phyloP scores from a whole-genome alignment of 2,329 filamentous ascomycete genomes.

The Arthrobotrys entomopaga region DNA sequence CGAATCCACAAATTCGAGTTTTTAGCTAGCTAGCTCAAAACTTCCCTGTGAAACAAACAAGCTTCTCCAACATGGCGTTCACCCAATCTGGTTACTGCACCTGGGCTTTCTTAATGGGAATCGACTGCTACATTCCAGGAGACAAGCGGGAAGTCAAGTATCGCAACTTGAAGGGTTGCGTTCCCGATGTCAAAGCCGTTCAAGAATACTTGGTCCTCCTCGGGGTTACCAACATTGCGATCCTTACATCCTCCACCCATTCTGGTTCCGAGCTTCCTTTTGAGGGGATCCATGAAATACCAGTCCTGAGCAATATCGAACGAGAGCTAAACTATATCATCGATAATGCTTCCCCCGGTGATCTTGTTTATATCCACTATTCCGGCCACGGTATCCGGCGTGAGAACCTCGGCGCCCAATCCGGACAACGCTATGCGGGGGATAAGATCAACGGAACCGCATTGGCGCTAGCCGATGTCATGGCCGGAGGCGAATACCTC shows the following conservation, averaged over 20 bases:
- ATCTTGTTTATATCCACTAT: conserved; percentile 34
- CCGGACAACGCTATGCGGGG: not conserved
- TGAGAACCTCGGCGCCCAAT: not conserved
- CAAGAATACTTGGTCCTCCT: not conserved
- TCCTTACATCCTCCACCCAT: conserved; percentile 3
- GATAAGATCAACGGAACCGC: conserved; percentile 24
- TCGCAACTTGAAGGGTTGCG: conserved; percentile 22
- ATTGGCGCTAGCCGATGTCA: conserved; percentile 43
- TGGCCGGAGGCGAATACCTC: conserved; percentile 35
- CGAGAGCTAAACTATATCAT: conserved; percentile 14
- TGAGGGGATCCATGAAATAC: conserved; percentile 2
- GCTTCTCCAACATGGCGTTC: not conserved
- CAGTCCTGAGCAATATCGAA: conserved; percentile 7
- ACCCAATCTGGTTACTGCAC: not conserved
- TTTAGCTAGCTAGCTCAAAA: no score
- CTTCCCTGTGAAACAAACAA: no score
- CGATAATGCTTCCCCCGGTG: conserved; percentile 9
- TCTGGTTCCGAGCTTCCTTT: not conserved
- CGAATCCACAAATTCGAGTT: no score
- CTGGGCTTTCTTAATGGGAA: conserved; percentile 25
- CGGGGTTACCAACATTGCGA: conserved; percentile 4
- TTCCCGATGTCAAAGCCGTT: conserved; percentile 17
- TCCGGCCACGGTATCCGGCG: conserved; percentile 35
- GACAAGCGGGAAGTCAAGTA: conserved; percentile 11
- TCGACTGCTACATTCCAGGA: conserved; percentile 28